A percentile compares a stretch with the other conserved stretches of the same genome.
These are phyloP conservation scores for Sclerotinia nivalis DNA, from an alignment of 2,329 filamentous ascomycete species.

Conservation along the genomic window DNA sequence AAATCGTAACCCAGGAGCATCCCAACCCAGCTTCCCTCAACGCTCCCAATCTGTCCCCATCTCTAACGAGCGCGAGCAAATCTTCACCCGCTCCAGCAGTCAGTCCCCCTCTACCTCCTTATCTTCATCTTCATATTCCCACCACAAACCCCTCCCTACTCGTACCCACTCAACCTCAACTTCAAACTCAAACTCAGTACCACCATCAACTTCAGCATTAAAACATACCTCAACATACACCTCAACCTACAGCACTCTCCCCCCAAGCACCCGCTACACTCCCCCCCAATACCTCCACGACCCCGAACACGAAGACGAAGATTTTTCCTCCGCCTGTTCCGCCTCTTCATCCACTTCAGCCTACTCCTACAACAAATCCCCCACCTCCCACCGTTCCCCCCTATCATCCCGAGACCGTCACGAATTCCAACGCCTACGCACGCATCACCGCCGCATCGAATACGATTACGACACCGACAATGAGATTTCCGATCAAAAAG, in stretches of 20 bases:
- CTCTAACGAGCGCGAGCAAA: neutral
- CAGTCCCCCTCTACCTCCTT: neutral
- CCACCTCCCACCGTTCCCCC: neutral
- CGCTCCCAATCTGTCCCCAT: constrained; percentile 3
- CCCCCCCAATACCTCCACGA: neutral
- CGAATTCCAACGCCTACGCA: neutral
- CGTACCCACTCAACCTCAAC: neutral
- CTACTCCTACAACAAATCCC: neutral
- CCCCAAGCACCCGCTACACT: constrained; percentile 1
- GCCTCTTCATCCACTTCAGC: neutral
- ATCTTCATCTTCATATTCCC: neutral
- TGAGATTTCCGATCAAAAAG: neutral
- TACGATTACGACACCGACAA: constrained; percentile 14
- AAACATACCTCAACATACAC: neutral
- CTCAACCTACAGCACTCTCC: neutral
- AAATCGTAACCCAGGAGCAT: neutral
- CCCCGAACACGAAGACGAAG: constrained; percentile 24
- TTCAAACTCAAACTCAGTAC: neutral
- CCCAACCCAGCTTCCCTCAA: constrained; percentile 6
- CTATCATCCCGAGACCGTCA: neutral
- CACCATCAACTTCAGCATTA: neutral
- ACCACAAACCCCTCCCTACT: neutral
- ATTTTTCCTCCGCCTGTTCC: constrained; percentile 13
- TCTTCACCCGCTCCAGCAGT: constrained; percentile 4
- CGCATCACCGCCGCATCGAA: constrained; percentile 4